These are phyloP conservation scores for Pseudogymnoascus sp. DNA, from an alignment of 2,329 filamentous ascomycete species.

Conservation along the genomic window DNA sequence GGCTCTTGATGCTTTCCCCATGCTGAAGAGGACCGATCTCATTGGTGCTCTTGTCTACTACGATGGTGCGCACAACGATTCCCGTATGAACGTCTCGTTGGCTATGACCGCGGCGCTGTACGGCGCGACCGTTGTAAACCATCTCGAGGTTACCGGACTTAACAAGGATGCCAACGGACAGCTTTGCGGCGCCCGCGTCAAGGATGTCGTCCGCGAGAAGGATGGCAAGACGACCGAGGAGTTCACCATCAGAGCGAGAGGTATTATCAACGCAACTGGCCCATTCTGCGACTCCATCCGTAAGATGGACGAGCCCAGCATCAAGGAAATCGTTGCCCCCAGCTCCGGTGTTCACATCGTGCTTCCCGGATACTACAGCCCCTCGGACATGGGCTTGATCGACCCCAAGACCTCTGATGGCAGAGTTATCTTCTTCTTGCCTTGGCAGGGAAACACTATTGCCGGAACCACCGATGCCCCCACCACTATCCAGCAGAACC, in stretches of 20 bases:
- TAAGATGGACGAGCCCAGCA: conserved; percentile 66
- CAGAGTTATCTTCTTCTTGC: conserved; percentile 81
- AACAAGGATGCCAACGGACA: conserved; percentile 63
- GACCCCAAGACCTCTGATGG: conserved; percentile 77
- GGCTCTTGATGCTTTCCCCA: conserved; percentile 74
- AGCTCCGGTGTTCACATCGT: conserved; percentile 77
- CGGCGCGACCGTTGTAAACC: conserved; percentile 70
- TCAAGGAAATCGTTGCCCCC: conserved; percentile 69
- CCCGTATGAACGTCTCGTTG: conserved; percentile 81
- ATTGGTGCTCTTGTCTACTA: conserved; percentile 79
- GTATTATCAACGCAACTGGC: conserved; percentile 76
- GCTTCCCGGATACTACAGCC: conserved; percentile 74
- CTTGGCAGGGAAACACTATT: conserved; percentile 84
- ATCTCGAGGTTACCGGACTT: conserved; percentile 67
- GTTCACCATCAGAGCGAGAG: conserved; percentile 65
- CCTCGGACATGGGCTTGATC: conserved; percentile 73
- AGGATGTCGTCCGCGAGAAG: conserved; percentile 57
- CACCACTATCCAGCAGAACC: conserved; percentile 60
- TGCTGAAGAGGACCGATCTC: conserved; percentile 69
- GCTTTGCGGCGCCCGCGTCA: conserved; percentile 63
- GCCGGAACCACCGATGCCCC: conserved; percentile 76
- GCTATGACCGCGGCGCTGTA: conserved; percentile 78
- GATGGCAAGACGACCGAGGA: conserved; percentile 52
- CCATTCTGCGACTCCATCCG: conserved; percentile 76
- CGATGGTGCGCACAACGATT: conserved; percentile 81